These are phyloP conservation scores for Pythium brassicae DNA, from an alignment of 352 stramenopile species.

Conservation along the genomic window DNA sequence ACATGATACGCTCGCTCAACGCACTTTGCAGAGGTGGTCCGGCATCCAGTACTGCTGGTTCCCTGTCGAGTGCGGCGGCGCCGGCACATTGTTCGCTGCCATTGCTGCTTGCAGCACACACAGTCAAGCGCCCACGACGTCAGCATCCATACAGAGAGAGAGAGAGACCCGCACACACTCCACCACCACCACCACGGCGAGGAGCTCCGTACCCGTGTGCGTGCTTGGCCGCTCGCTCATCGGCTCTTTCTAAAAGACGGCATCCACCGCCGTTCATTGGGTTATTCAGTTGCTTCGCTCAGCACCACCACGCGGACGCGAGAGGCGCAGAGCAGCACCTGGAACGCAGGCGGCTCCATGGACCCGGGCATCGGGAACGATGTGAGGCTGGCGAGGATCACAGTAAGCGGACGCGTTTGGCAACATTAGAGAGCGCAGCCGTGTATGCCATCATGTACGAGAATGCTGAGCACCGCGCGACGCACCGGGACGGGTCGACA, in stretches of 20 bases:
- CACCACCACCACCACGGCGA: background rate
- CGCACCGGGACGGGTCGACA: slow-evolving; percentile 45
- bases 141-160: background rate
- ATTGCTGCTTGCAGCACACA: background rate
- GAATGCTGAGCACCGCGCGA: background rate
- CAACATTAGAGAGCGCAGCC: background rate
- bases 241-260: slow-evolving; percentile 10
- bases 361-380: slow-evolving; percentile 65
- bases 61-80: slow-evolving; percentile 31
- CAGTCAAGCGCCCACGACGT: background rate
- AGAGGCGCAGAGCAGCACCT: slow-evolving; percentile 19
- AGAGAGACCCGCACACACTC: background rate
- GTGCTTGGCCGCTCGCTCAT: slow-evolving; percentile 14
- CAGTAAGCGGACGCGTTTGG: background rate
- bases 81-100: slow-evolving; percentile 23
- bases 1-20: no score
- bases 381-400: slow-evolving; percentile 32
- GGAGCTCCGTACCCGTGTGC: slow-evolving; percentile 9
- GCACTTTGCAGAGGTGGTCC: slow-evolving; percentile 77
- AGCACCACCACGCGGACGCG: no score
- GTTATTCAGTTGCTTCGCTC: no score
- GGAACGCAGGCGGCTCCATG: slow-evolving; percentile 36
- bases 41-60: slow-evolving; percentile 85
- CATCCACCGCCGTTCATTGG: no score
- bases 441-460: background rate